Percentiles rank a stretch among this genome's conserved stretches.
Conservation (phyloP, 352 stramenopile species). For the Ophiocytium majus region DNA sequence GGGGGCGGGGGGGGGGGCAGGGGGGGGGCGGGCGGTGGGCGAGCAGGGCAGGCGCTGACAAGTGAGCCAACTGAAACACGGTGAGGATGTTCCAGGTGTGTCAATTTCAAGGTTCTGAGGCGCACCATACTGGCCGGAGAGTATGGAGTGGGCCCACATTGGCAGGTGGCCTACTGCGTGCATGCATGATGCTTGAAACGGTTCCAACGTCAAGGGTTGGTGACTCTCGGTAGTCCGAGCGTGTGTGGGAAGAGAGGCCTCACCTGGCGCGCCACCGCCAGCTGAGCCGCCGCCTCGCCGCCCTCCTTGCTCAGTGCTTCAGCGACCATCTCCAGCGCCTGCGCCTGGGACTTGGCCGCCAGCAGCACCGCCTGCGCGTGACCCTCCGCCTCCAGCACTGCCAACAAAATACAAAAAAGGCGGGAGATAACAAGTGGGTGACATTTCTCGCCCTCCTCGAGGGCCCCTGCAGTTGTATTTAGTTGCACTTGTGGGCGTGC, state of each 20-base stretch:
- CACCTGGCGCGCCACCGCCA: slow-evolving; percentile 59
- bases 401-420: no score
- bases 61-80: no score
- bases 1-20: not conserved
- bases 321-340: slow-evolving; percentile 67
- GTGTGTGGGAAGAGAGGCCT: no score
- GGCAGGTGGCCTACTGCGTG: not conserved
- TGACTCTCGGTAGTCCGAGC: no score
- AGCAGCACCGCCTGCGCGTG: slow-evolving; percentile 66
- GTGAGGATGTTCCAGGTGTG: no score
- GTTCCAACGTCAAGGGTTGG: no score
- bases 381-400: slow-evolving; percentile 28
- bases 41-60: not conserved
- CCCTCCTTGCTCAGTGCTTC: slow-evolving; percentile 62
- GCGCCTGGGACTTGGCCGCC: slow-evolving; percentile 66
- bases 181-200: slow-evolving; percentile 20
- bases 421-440: no score
- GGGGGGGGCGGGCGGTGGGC: not conserved
- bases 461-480: no score
- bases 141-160: not conserved
- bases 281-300: slow-evolving; percentile 65
- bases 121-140: not conserved
- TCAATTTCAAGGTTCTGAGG: not conserved
- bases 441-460: no score
- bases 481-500: no score